Percentiles rank a stretch among this genome's conserved stretches.
phyloP scores from a whole-genome alignment of 345 rosid species.

The Viola odorata region DNA sequence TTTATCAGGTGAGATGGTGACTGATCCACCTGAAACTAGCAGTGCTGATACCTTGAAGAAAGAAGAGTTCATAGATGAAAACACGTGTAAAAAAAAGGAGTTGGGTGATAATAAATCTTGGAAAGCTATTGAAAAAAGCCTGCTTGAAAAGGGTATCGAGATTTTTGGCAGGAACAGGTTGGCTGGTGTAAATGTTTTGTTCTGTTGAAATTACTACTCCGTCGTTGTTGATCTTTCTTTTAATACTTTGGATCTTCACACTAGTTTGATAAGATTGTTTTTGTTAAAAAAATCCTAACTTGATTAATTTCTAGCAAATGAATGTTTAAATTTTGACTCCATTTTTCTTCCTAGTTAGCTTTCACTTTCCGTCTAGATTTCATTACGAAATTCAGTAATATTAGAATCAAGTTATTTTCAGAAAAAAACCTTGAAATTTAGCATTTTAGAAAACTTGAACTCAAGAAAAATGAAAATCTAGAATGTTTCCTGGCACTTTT shows the following conservation, averaged over 20 bases:
- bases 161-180: constrained; percentile 95
- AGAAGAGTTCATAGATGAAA: constrained; percentile 67
- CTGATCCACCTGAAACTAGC: constrained; percentile 38
- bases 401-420: too few species aligned
- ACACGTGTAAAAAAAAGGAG: constrained; percentile 38
- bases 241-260: constrained; percentile 3
- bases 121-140: constrained; percentile 84
- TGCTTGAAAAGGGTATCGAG: constrained; percentile 86
- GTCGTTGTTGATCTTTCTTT: background rate
- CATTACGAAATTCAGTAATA: too few species aligned
- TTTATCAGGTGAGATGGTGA: constrained; percentile 33
- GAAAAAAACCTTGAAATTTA: too few species aligned
- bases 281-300: background rate
- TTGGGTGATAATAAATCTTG: constrained; percentile 50
- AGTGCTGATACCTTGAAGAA: constrained; percentile 50
- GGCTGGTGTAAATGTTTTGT: constrained; percentile 10
- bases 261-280: background rate
- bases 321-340: constrained; percentile 1
- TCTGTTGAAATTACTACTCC: too few species aligned
- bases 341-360: background rate
- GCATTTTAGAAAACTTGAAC: too few species aligned
- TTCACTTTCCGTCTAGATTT: background rate
- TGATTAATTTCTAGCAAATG: constrained; percentile 1
- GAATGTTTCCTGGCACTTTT: too few species aligned
- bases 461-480: too few species aligned